These are phyloP conservation scores for Huntiella omanensis DNA, from an alignment of 2,329 filamentous ascomycete species.

Conservation along the genomic window DNA sequence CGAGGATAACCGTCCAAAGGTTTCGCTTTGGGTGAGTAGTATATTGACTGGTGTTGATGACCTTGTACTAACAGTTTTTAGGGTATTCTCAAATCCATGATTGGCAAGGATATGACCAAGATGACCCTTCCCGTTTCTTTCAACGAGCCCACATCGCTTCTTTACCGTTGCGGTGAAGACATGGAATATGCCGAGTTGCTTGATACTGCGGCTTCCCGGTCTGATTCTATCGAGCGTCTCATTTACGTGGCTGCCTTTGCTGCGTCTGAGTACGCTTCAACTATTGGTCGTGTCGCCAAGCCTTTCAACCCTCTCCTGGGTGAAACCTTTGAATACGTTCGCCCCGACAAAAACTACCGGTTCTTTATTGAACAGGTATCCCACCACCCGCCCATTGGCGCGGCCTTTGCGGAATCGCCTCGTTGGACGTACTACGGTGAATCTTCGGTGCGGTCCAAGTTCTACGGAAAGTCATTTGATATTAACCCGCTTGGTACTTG, in stretches of 20 bases:
- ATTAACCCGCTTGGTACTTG: constrained; percentile 92
- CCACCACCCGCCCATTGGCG: constrained; percentile 88
- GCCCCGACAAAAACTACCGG: constrained; percentile 91
- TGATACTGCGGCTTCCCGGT: constrained; percentile 67
- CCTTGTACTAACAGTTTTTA: constrained; percentile 20
- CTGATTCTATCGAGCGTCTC: constrained; percentile 77
- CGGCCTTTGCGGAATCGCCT: constrained; percentile 77
- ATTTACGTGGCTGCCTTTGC: constrained; percentile 93
- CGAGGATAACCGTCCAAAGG: constrained; percentile 78
- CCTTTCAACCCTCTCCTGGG: constrained; percentile 93
- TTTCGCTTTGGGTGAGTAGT: constrained; percentile 74
- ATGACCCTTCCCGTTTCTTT: constrained; percentile 98
- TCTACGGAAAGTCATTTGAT: constrained; percentile 94
- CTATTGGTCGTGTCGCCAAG: constrained; percentile 89
- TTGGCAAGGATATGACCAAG: constrained; percentile 99
- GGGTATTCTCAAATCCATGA: constrained; percentile 97
- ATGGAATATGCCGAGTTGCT: constrained; percentile 95
- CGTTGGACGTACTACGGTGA: constrained; percentile 98
- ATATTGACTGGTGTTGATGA: neutral
- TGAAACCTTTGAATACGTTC: constrained; percentile 90
- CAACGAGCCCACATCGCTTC: constrained; percentile 89
- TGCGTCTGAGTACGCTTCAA: constrained; percentile 90
- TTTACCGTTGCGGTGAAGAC: constrained; percentile 90
- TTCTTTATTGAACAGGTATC: constrained; percentile 98
- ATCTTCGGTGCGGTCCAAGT: constrained; percentile 86